Evolutionary conservation across 768 basidiomycete genomes (phyloP), one percentile per base, ranked within the genome.

Genomic region (Serendipita sp.): DNA sequence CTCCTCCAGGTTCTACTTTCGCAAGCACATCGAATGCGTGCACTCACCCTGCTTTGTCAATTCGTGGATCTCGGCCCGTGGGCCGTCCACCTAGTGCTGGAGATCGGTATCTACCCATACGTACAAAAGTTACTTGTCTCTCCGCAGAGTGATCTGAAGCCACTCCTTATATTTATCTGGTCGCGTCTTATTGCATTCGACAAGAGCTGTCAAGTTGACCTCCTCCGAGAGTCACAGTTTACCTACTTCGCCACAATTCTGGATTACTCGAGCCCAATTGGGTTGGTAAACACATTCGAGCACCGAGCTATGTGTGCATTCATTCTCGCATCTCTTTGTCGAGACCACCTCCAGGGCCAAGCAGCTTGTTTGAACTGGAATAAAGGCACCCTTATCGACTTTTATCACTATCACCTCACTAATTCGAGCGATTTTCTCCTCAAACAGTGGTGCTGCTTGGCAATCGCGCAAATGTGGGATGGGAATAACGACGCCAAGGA

Each of bases 261-360:
- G 4, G 56, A 60, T 36, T 60, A 60, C 34, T 60, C 56, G 4
- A 60, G n/a, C 28, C 56, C 56, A n/a, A 35, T 60, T 35, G 56
- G 56, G 4, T n/a, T 60, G 10, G 82, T 82, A 4, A 96, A 99
- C 74, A 84, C 85, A 62, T 88, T 89, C 3, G 96, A 98, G 72
- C 93, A 97, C 74, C 89, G 91, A 68, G 93, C 96, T 1, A 98
- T 98, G 95, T 98, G 94, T 72, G 89, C 92, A 1, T 98, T 98
- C 76, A 93, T 97, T 69, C 84, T 98, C 32, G 82, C 88, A 28
- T 85, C 92, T 13, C 85, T 96, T 60, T 85, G 88, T 45, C 85
- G 95, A n/a, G 92, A 91, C 70, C 91, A 86, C 72, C 80, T 82
- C n/a, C 80, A 81, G 2, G 94, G 94, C 3, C 93, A 98, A 75